Percentiles rank a stretch among this genome's conserved stretches.
Conservation (phyloP, 2,329 filamentous ascomycete species). For the Niveomyces coronatus region DNA sequence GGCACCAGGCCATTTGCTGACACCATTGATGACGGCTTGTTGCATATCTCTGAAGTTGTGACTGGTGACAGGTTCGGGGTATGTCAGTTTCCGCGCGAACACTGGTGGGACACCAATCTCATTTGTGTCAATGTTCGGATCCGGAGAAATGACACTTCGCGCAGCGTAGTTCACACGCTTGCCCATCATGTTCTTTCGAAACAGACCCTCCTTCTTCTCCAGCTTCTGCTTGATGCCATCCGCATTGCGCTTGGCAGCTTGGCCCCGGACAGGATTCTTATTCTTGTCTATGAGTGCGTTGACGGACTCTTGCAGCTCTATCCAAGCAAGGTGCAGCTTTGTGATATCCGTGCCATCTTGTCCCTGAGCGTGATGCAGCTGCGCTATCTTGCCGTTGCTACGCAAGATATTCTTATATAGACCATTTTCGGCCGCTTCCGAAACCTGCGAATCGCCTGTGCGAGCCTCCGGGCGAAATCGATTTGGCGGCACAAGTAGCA, state of each 20-base stretch:
- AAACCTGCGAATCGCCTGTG: slow-evolving; percentile 69
- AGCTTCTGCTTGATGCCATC: slow-evolving; percentile 96
- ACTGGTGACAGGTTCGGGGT: slow-evolving; percentile 92
- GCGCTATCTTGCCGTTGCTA: slow-evolving; percentile 60
- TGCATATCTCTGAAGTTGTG: slow-evolving; percentile 96
- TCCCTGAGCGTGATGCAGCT: slow-evolving; percentile 49
- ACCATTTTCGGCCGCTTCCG: slow-evolving; percentile 80
- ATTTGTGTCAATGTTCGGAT: slow-evolving; percentile 97
- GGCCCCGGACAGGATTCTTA: slow-evolving; percentile 71
- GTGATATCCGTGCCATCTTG: slow-evolving; percentile 42
- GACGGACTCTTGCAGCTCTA: slow-evolving; percentile 76
- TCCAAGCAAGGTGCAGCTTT: slow-evolving; percentile 72
- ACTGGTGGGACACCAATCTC: slow-evolving; percentile 98
- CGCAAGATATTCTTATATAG: slow-evolving; percentile 79
- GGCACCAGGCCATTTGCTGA: slow-evolving; percentile 88
- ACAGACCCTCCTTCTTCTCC: slow-evolving; percentile 97
- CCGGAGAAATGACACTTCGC: slow-evolving; percentile 93
- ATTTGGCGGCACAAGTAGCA: slow-evolving; percentile 83
- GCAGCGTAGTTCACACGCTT: slow-evolving; percentile 99
- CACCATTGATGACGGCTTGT: slow-evolving; percentile 89
- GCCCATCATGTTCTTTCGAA: slow-evolving; percentile 99
- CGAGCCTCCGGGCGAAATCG: slow-evolving; percentile 79
- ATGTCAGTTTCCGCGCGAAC: slow-evolving; percentile 91
- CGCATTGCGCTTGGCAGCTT: slow-evolving; percentile 67
- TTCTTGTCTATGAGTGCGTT: slow-evolving; percentile 90